Conservation (phyloP, 768 basidiomycete species). For the Infundibulicybe gibba region DNA sequence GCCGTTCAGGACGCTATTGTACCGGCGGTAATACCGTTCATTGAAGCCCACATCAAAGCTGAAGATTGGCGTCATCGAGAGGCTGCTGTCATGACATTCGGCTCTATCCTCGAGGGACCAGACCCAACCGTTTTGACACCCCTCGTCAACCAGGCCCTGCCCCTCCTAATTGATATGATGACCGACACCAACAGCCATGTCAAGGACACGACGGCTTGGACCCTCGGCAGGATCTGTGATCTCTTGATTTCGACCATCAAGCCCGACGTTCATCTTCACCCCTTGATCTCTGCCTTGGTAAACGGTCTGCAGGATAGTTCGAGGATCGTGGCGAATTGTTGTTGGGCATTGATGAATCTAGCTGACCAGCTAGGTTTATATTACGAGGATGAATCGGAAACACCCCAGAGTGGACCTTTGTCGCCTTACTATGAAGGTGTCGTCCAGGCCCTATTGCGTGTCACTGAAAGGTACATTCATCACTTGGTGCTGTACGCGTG, state of each 20-base stretch:
- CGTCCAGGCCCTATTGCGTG: conserved; percentile 74
- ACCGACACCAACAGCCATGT: conserved; percentile 79
- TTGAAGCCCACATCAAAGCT: conserved; percentile 91
- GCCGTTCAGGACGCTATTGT: conserved; percentile 92
- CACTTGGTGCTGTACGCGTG: not conserved
- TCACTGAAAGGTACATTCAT: conserved; percentile 76
- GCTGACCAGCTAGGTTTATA: conserved; percentile 80
- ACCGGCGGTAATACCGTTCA: conserved; percentile 93
- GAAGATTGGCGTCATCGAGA: conserved; percentile 95
- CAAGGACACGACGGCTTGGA: conserved; percentile 98
- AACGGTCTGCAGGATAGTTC: conserved; percentile 76
- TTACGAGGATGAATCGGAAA: conserved; percentile 59
- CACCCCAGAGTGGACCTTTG: conserved; percentile 57
- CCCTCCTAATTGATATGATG: conserved; percentile 96
- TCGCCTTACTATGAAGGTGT: conserved; percentile 89
- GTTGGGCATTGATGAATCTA: conserved; percentile 95
- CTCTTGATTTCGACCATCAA: conserved; percentile 82
- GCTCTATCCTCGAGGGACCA: conserved; percentile 95
- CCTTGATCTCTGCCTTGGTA: conserved; percentile 81
- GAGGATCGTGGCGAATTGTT: conserved; percentile 88
- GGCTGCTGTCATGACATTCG: conserved; percentile 98
- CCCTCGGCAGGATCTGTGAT: conserved; percentile 93
- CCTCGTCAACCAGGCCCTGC: conserved; percentile 90
- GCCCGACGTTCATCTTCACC: conserved; percentile 82
- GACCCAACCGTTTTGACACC: conserved; percentile 85